phyloP scores from a whole-genome alignment of 805 yeast species.

The Ogataea thermomethanolica region DNA sequence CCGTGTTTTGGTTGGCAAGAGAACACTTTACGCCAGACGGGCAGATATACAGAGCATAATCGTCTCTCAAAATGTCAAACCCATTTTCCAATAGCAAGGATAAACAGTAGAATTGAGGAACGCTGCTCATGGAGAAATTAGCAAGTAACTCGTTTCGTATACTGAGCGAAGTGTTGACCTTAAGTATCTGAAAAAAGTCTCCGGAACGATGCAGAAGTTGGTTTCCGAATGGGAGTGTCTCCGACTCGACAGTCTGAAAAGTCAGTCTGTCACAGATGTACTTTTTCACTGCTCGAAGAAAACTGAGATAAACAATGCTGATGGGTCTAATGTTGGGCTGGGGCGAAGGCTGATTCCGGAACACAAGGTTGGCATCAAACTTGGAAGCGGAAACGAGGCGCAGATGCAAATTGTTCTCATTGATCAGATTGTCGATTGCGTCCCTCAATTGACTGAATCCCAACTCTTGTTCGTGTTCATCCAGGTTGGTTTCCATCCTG shows the following conservation, averaged over 20 bases:
- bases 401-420: slow-evolving; percentile 24
- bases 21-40: slow-evolving; percentile 56
- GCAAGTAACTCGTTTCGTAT: slow-evolving; percentile 43
- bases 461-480: slow-evolving; percentile 16
- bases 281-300: slow-evolving; percentile 47
- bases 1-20: slow-evolving; percentile 33
- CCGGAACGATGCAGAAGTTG: slow-evolving; percentile 29
- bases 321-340: slow-evolving; percentile 26
- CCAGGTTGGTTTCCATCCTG: slow-evolving; percentile 25
- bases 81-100: slow-evolving; percentile 13
- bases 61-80: slow-evolving; percentile 24
- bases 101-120: slow-evolving; percentile 20
- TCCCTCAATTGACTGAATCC: slow-evolving; percentile 32
- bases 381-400: slow-evolving; percentile 26
- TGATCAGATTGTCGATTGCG: slow-evolving; percentile 31
- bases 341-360: slow-evolving; percentile 13
- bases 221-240: slow-evolving; percentile 50
- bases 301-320: slow-evolving; percentile 40
- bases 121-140: slow-evolving; percentile 28
- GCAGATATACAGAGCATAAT: slow-evolving; percentile 44
- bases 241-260: slow-evolving; percentile 28
- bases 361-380: slow-evolving; percentile 28
- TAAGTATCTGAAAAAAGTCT: slow-evolving; percentile 32
- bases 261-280: slow-evolving; percentile 31
- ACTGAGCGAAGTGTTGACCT: slow-evolving; percentile 46